Conservation (phyloP, 2,329 filamentous ascomycete genomes). For the Didymella exigua region DNA sequence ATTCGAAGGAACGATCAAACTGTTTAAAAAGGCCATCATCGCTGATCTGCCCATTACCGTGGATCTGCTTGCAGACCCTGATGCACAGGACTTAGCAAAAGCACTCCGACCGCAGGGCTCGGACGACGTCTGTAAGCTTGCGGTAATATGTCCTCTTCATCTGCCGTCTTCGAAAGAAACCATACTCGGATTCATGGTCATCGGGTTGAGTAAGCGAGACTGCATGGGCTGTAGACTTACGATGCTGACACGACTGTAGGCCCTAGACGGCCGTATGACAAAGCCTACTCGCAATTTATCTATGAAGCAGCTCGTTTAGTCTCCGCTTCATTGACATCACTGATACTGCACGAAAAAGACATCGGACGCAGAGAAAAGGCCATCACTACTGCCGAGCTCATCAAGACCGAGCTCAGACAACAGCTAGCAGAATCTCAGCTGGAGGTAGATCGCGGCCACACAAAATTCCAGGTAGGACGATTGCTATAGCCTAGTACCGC, state of each 20-base stretch:
- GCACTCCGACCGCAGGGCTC: conserved; percentile 43
- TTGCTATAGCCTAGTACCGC: background rate
- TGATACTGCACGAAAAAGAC: conserved; percentile 49
- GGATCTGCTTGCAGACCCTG: conserved; percentile 34
- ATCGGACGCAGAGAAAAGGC: conserved; percentile 44
- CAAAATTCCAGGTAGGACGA: conserved; percentile 36
- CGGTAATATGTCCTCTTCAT: conserved; percentile 46
- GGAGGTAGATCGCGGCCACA: conserved; percentile 35
- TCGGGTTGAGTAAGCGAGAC: conserved; percentile 37
- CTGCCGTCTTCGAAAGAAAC: conserved; percentile 41
- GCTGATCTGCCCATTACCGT: conserved; percentile 36
- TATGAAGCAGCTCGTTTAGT: conserved; percentile 45
- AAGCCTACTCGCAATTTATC: conserved; percentile 49
- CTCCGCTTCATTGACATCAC: conserved; percentile 47
- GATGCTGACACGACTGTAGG: conserved; percentile 16
- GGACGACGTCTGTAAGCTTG: conserved; percentile 41
- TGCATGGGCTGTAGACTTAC: background rate
- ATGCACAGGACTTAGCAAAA: conserved; percentile 31
- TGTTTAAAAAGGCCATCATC: conserved; percentile 39
- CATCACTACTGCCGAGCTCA: conserved; percentile 29
- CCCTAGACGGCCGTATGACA: conserved; percentile 46
- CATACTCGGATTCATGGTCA: conserved; percentile 48
- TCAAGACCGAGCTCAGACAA: conserved; percentile 14
- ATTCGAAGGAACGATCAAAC: conserved; percentile 25
- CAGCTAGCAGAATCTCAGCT: conserved; percentile 22